Percentiles rank a stretch among this genome's conserved stretches.
phyloP scores from a whole-genome alignment of 306 rosid species.

The Leucaena leucocephala region DNA sequence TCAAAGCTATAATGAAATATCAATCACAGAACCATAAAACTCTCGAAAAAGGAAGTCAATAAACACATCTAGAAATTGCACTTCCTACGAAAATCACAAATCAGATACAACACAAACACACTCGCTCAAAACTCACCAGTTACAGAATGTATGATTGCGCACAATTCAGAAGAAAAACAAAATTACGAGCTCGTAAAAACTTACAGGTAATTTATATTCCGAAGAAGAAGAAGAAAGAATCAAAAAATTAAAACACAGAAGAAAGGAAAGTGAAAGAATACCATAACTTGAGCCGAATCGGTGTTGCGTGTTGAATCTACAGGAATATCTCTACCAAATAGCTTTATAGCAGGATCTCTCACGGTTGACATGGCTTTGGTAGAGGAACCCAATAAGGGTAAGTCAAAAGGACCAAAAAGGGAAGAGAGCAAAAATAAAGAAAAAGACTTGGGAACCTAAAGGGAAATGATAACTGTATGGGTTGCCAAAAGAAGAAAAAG shows the following conservation, averaged over 20 bases:
- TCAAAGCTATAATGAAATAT: conserved; percentile 2
- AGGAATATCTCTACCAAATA: conserved; percentile 53
- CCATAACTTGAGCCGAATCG: conserved; percentile 46
- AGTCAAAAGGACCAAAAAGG: conserved; percentile 12
- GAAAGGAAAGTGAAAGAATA: conserved; percentile 25
- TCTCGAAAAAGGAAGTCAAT: neutral
- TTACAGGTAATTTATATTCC: neutral
- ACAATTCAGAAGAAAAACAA: neutral
- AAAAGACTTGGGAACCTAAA: conserved; percentile 24
- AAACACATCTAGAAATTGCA: neutral
- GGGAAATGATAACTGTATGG: conserved; percentile 9
- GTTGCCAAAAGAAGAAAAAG: conserved; percentile 29
- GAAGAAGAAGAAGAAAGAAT: neutral
- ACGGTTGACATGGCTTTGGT: conserved; percentile 44
- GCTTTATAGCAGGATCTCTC: conserved; percentile 61
- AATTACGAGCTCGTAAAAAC: neutral
- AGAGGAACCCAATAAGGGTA: neutral
- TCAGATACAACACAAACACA: neutral
- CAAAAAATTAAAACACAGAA: neutral
- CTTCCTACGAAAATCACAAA: neutral
- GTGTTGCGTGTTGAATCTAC: conserved; percentile 8
- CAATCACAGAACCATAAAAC: neutral
- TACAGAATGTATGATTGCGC: neutral
- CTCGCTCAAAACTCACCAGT: conserved; percentile 5
- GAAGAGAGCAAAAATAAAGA: conserved; percentile 14